Base-by-base conservation (phyloP, 345 rosid genomes). In the Rhodamnia rubescens region DNA sequence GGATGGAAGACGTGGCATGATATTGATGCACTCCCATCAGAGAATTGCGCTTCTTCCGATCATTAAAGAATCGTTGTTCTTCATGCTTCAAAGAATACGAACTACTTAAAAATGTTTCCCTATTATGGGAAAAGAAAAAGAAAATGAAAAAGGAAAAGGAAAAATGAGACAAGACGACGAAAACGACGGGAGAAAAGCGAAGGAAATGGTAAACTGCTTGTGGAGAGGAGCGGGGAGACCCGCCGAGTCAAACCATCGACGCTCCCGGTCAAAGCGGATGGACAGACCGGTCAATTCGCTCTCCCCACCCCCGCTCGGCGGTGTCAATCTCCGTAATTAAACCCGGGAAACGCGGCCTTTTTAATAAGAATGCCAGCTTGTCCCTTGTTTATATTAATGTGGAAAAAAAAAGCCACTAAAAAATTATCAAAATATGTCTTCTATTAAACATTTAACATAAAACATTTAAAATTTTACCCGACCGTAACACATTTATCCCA, bases 251-350 rank as follows among this genome's bases (percentile, higher is more conserved):
- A 86, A 74, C 83, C 64, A 26, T 10, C 54, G 14, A 15, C 1
- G 53, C 81, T 4, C 29, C 24, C 21, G 27, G 69, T 54, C 83
- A 52, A 85, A 14, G 22, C 15, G 7, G 8, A n/a, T 55, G 87
- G 86, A 80, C 85, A 56, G 22, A 52, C 36, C 3, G 11, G 85
- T 42, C 86, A 84, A 69, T 27, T 50, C 80, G 9, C 80, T 9
- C 22, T 5, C 42, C 44, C 44, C 4, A 6, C 1, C 56, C 53
- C 15, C 53, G 7, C 74, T 16, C 74, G 75, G 44, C 1, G 26
- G 80, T 36, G 80, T 36, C 80, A 32, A 69, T 9, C 47, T 44
- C 55, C 52, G 93, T 90, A 86, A 90, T 88, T 90, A 86, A 81
- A 3, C 29, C 87, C 27, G 52, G 26, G 54, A 85, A 56, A 4